Percentiles rank a stretch among this genome's conserved stretches.
Evolutionary conservation across 2,329 filamentous ascomycete genomes (phyloP).

Genomic region (Lachnellula cervina): DNA sequence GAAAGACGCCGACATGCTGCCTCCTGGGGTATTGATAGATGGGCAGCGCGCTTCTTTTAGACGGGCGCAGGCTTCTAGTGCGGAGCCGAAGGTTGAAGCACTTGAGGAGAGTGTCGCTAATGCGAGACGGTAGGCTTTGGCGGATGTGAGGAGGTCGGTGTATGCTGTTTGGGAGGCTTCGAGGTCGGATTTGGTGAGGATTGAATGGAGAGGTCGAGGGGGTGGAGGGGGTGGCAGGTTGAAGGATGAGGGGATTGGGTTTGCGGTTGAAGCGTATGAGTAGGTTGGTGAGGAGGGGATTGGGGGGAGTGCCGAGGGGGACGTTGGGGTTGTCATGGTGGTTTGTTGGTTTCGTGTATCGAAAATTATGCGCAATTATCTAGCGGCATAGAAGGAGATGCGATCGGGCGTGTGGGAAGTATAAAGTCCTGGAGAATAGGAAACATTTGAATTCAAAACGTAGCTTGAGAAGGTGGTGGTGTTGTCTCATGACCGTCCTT

Average conservation of each 20-base stretch:
- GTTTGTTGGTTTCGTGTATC: not conserved
- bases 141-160: constrained; percentile 54
- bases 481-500: too few species aligned
- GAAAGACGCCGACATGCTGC: constrained; percentile 37
- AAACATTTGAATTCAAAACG: too few species aligned
- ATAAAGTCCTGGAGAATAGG: too few species aligned
- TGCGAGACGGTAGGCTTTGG: constrained; percentile 59
- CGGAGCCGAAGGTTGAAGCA: constrained; percentile 58
- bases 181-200: constrained; percentile 60
- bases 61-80: constrained; percentile 63
- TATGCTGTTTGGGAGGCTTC: constrained; percentile 59
- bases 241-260: constrained; percentile 51
- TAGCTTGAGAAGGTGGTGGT: too few species aligned
- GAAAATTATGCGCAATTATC: too few species aligned
- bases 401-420: too few species aligned
- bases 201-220: constrained; percentile 51
- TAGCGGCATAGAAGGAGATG: too few species aligned
- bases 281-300: constrained; percentile 60
- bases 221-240: constrained; percentile 57
- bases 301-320: constrained; percentile 53
- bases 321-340: constrained; percentile 31
- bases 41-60: constrained; percentile 63
- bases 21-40: constrained; percentile 39
- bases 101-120: constrained; percentile 56
- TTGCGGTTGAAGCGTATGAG: constrained; percentile 58